Conservation (phyloP, 148 eudicot species). For the Beta vulgaris region DNA sequence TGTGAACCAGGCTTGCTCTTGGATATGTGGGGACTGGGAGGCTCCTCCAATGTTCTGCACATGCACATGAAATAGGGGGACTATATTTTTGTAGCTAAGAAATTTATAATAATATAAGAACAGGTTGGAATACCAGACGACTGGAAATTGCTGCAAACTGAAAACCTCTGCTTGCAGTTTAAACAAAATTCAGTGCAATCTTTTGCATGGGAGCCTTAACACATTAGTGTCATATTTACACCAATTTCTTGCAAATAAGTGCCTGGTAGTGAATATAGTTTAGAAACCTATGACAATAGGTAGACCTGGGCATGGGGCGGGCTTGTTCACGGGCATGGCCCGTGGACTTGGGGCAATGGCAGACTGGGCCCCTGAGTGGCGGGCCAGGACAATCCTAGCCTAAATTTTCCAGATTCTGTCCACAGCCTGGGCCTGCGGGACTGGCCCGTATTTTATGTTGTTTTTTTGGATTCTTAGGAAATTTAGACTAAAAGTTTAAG, state of each 20-base stretch:
- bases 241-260: neutral
- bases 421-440: no score
- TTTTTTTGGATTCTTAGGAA: no score
- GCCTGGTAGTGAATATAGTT: neutral
- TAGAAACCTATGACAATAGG: neutral
- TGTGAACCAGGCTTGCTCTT: neutral
- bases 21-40: neutral
- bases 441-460: no score
- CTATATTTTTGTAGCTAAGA: no score
- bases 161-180: neutral
- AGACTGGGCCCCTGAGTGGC: no score
- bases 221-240: neutral
- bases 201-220: neutral
- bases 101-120: neutral
- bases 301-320: no score
- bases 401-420: no score
- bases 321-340: no score
- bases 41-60: neutral
- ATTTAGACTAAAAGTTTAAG: no score
- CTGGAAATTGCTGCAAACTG: neutral
- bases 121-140: neutral
- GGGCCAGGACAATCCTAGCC: no score
- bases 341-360: no score
- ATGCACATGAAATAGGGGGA: no score
- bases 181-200: neutral